phyloP scores from a whole-genome alignment of 306 rosid species.

The Albizia julibrissin region DNA sequence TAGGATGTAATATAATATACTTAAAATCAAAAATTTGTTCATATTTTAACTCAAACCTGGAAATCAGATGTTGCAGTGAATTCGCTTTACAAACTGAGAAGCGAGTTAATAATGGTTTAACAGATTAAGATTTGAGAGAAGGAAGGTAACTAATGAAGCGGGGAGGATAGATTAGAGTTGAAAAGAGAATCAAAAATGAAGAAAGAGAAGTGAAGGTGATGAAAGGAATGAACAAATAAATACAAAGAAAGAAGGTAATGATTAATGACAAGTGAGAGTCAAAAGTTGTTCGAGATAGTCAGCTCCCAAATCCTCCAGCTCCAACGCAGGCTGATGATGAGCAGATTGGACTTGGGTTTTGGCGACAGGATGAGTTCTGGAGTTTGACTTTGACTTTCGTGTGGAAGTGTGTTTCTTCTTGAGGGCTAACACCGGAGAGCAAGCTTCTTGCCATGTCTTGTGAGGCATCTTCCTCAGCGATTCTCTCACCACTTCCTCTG shows the following conservation, averaged over 20 bases:
- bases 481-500: conserved; percentile 46
- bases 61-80: too few relatives aligned
- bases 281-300: conserved; percentile 75
- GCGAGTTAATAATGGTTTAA: too few relatives aligned
- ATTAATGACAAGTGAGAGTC: conserved; percentile 29
- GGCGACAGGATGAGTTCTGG: too few relatives aligned
- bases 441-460: conserved; percentile 40
- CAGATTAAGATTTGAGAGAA: too few relatives aligned
- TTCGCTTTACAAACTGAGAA: too few relatives aligned
- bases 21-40: too few relatives aligned
- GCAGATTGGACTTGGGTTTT: not conserved
- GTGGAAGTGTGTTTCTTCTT: conserved; percentile 52
- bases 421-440: conserved; percentile 78
- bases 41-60: too few relatives aligned
- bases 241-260: not conserved
- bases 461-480: conserved; percentile 34
- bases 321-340: conserved; percentile 25
- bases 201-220: not conserved
- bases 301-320: conserved; percentile 71
- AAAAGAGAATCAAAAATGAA: not conserved
- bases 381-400: conserved; percentile 5
- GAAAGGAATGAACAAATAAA: not conserved
- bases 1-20: too few relatives aligned
- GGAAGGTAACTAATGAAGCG: not conserved
- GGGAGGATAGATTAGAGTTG: too few relatives aligned